Conservation (phyloP, 2,329 filamentous ascomycete species). For the Cryphonectria carpinicola region DNA sequence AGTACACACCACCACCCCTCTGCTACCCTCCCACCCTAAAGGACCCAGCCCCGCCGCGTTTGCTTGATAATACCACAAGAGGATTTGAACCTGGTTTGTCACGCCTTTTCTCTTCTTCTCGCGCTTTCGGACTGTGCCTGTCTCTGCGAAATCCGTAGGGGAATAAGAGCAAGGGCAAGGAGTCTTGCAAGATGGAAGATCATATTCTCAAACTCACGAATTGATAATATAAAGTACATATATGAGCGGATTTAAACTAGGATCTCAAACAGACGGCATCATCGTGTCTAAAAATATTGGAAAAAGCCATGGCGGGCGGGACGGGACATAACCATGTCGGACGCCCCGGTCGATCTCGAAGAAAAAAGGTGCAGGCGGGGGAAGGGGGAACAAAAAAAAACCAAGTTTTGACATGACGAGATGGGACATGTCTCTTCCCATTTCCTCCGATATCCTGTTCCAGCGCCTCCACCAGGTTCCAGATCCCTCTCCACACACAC, state of each 20-base stretch:
- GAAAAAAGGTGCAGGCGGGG: background rate
- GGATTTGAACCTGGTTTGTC: background rate
- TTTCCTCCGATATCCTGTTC: constrained; percentile 1
- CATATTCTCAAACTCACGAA: too few species aligned
- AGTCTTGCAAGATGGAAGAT: background rate
- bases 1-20: constrained; percentile 2
- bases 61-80: background rate
- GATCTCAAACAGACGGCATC: background rate
- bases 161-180: background rate
- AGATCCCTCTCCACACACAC: background rate
- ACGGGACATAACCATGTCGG: background rate
- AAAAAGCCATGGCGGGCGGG: background rate
- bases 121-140: background rate
- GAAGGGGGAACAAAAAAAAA: background rate
- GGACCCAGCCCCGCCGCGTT: background rate
- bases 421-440: constrained; percentile 1
- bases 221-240: background rate
- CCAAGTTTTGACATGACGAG: background rate
- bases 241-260: too few species aligned
- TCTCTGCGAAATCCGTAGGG: background rate
- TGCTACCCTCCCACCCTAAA: constrained; percentile 5
- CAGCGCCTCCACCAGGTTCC: background rate
- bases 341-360: constrained; percentile 6
- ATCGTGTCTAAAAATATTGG: background rate
- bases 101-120: background rate